phyloP scores from a whole-genome alignment of 805 yeast species.

The Teunomyces cretensis region DNA sequence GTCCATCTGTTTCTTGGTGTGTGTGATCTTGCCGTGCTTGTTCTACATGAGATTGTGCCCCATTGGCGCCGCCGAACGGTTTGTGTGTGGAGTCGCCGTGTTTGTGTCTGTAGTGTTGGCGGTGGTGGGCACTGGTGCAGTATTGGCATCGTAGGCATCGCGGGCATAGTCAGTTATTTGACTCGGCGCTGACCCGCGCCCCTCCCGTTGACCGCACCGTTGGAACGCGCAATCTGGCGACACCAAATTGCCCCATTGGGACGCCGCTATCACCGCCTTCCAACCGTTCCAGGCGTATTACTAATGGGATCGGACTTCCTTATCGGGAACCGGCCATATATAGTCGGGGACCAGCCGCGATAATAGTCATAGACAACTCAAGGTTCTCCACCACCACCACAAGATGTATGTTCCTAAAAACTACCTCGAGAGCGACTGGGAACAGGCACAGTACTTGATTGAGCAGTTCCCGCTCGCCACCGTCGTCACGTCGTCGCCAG shows the following conservation, averaged over 20 bases:
- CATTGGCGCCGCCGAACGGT: slow-evolving; percentile 13
- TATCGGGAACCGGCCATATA: too few species aligned
- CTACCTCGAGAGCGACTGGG: slow-evolving; percentile 33
- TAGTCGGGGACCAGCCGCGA: too few species aligned
- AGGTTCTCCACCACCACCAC: background rate
- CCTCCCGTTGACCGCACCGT: too few species aligned
- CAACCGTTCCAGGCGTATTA: too few species aligned
- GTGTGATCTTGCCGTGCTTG: slow-evolving; percentile 39
- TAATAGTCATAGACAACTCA: too few species aligned
- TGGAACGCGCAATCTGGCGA: too few species aligned
- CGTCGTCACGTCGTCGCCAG: slow-evolving; percentile 39
- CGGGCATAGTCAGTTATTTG: too few species aligned
- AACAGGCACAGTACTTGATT: slow-evolving; percentile 42
- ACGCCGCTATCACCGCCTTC: too few species aligned
- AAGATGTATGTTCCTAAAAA: slow-evolving; percentile 40
- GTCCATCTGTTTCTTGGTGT: slow-evolving; percentile 41
- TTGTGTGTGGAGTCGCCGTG: slow-evolving; percentile 11
- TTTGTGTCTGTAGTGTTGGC: slow-evolving; percentile 15
- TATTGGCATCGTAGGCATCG: slow-evolving; percentile 3
- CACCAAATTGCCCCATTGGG: too few species aligned
- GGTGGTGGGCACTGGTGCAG: slow-evolving; percentile 19
- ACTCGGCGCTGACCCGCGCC: too few species aligned
- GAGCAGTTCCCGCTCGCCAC: slow-evolving; percentile 52
- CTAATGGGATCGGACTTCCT: too few species aligned
- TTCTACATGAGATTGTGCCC: slow-evolving; percentile 32